These are phyloP conservation scores for Colletotrichum tropicicola DNA, from an alignment of 2,329 filamentous ascomycete species.

Conservation along the genomic window DNA sequence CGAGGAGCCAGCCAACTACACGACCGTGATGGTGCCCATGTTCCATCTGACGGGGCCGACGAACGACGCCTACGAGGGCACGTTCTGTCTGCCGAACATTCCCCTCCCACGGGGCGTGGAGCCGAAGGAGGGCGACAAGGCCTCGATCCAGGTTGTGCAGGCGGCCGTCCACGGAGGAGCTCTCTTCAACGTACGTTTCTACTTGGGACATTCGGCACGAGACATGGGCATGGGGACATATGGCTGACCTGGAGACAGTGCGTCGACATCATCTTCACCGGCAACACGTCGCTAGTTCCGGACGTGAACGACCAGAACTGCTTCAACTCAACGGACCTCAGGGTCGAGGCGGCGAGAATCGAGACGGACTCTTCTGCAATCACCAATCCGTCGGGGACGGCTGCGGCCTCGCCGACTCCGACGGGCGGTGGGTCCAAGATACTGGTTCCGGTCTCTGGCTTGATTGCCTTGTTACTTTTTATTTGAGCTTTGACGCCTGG, in stretches of 20 bases:
- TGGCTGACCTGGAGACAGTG: conserved; percentile 57
- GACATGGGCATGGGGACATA: not conserved
- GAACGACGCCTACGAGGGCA: conserved; percentile 70
- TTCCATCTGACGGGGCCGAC: conserved; percentile 73
- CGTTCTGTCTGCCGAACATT: conserved; percentile 76
- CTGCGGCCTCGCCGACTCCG: not conserved
- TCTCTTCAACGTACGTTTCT: conserved; percentile 67
- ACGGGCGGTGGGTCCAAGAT: not conserved
- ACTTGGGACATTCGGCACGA: conserved; percentile 1
- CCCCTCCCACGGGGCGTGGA: conserved; percentile 69
- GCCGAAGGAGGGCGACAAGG: conserved; percentile 71
- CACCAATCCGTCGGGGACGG: not conserved
- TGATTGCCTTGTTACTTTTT: not conserved
- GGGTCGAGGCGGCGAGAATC: not conserved
- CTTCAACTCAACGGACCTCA: conserved; percentile 70
- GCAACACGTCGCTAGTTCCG: conserved; percentile 58
- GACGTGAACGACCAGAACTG: conserved; percentile 71
- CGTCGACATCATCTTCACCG: conserved; percentile 76
- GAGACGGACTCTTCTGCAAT: not conserved
- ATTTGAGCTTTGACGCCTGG: not conserved
- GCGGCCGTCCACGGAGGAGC: conserved; percentile 73
- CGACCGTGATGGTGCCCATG: conserved; percentile 68
- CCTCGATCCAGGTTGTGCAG: conserved; percentile 78
- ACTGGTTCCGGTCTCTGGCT: not conserved
- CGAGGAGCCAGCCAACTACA: conserved; percentile 71